Conservation (phyloP, 306 rosid species). For the Corylus americana region DNA sequence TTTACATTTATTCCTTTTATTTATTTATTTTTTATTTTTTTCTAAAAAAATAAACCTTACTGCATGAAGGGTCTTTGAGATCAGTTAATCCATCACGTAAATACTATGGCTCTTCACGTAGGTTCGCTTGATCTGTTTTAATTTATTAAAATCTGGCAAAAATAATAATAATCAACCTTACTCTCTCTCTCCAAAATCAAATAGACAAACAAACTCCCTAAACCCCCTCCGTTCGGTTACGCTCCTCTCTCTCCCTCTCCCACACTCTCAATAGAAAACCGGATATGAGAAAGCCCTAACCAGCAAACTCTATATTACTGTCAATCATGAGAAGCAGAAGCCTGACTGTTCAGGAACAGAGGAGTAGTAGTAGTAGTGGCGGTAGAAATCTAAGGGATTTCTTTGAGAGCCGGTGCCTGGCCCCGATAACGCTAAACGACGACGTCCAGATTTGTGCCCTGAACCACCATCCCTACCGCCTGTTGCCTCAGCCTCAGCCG, state of each 20-base stretch:
- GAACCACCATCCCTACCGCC: slow-evolving; percentile 22
- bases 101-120: too few species aligned
- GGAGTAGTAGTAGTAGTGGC: background rate
- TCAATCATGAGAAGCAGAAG: slow-evolving; percentile 13
- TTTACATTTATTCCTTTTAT: too few species aligned
- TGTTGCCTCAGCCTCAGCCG: slow-evolving; percentile 39
- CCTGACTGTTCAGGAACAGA: background rate
- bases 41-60: too few species aligned
- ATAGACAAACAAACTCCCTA: background rate
- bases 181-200: background rate
- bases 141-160: too few species aligned
- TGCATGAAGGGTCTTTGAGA: too few species aligned
- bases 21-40: too few species aligned
- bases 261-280: background rate
- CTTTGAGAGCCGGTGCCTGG: slow-evolving; percentile 35
- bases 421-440: slow-evolving; percentile 20
- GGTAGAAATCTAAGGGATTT: slow-evolving; percentile 17
- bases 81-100: too few species aligned
- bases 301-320: too few species aligned
- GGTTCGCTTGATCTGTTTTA: too few species aligned
- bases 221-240: slow-evolving; percentile 4
- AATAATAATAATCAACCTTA: too few species aligned
- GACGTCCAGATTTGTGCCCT: background rate
- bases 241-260: background rate
- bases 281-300: background rate